Evolutionary conservation across 2,329 filamentous ascomycete species (phyloP), one percentile per base, ranked within the genome.

Genomic region (Ceratocystis albifundus): DNA sequence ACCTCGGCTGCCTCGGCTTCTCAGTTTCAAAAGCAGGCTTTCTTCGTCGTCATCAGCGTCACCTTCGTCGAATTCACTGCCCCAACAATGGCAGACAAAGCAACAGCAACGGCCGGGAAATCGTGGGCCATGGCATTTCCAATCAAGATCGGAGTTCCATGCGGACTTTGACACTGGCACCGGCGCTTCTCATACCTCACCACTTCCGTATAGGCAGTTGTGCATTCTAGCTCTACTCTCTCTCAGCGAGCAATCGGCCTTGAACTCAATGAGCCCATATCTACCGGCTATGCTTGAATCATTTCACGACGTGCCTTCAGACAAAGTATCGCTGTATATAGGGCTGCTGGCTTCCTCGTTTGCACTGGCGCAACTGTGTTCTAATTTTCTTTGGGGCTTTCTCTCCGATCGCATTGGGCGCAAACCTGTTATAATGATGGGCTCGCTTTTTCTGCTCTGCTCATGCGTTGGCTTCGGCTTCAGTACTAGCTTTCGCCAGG

Each of bases 231-330:
- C 93, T 0, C 78, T 96, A 70, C 89, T 99, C 68, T 92, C 92
- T 5, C 81, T 99, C 25, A 88, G 89, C 65, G 94, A 99, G 74
- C 94, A 99, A 79, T 97, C 93, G 0, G 94, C 94, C 0, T 82
- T 99, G 73, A 99, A 99, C 75, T 96, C 91, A 25, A 96, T 99
- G 72, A 89, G 88, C 10, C 94, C 94, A 0, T 99, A 99, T 75
- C 83, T 99, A 1, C 94, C 94, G 0, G 84, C 91, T 71, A 97
- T 99, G 93, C 87, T 92, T 1, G 84, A 85, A 25, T 86, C 85
- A 0, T 97, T 97, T 74, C 88, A 90, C 0, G 89, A 89, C 69
- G 87, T 96, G 22, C 82, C 88, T 22, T 76, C 81, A 1, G 80
- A 79, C 4, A 79, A 91, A 71, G 87, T 88, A 41, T 94, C 93